Evolutionary conservation across 2,329 filamentous ascomycete genomes (phyloP).

Genomic region (Clarireedia monteithiana): DNA sequence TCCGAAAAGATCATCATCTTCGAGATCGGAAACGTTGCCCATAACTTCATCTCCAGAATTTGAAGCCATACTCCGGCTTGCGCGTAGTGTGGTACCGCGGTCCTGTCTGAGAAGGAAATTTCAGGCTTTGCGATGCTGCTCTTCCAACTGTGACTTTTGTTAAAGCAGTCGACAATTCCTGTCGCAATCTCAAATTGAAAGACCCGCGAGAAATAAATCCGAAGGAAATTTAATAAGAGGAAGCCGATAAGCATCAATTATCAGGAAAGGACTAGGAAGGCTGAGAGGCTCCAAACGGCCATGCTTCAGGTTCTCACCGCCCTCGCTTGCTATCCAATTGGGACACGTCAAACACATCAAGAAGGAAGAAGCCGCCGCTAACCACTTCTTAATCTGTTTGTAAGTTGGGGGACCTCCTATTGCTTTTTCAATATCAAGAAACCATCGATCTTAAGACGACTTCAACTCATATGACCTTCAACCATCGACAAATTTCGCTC

Average conservation of each 20-base stretch:
- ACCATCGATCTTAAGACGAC: slow-evolving; percentile 1
- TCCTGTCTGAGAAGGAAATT: too few relatives aligned
- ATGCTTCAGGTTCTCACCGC: background rate
- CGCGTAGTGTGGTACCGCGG: too few relatives aligned
- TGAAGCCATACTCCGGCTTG: background rate
- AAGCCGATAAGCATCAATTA: too few relatives aligned
- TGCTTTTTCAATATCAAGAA: slow-evolving; percentile 8
- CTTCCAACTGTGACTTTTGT: too few relatives aligned
- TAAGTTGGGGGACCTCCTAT: slow-evolving; percentile 6
- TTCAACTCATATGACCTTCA: background rate
- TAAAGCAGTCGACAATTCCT: too few relatives aligned
- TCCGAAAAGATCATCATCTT: slow-evolving; percentile 53
- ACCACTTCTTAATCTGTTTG: slow-evolving; percentile 3
- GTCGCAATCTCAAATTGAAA: too few relatives aligned
- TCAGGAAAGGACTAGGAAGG: too few relatives aligned
- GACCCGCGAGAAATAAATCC: background rate
- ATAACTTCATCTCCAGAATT: slow-evolving; percentile 22
- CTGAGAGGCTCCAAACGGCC: too few relatives aligned
- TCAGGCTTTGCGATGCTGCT: too few relatives aligned
- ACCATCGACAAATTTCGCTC: background rate
- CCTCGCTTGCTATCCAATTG: slow-evolving; percentile 3
- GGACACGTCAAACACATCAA: background rate
- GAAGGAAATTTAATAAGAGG: too few relatives aligned
- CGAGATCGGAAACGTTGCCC: slow-evolving; percentile 38
- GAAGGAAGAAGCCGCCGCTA: slow-evolving; percentile 7